phyloP scores from a whole-genome alignment of 2,329 filamentous ascomycete genomes.

The Aaosphaeria pasadenensis region DNA sequence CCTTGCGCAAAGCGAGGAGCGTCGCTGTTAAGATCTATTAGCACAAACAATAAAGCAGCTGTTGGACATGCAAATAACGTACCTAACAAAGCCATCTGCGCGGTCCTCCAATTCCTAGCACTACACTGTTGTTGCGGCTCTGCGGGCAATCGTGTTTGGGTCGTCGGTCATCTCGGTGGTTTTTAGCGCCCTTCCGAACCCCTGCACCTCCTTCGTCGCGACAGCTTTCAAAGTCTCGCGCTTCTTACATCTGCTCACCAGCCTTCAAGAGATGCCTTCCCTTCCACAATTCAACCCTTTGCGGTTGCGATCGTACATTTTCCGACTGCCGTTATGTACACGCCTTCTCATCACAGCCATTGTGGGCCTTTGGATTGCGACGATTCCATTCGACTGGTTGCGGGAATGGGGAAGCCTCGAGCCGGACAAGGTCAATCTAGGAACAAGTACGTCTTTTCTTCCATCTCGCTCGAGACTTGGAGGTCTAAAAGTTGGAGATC shows the following conservation, averaged over 20 bases:
- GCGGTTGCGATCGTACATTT: slow-evolving; percentile 75
- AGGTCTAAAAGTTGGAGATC: not conserved
- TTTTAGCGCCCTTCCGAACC: not conserved
- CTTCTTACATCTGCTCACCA: no score
- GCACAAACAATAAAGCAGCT: slow-evolving; percentile 13
- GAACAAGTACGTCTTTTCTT: slow-evolving; percentile 59
- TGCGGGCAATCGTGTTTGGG: slow-evolving; percentile 1
- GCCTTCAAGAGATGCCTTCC: slow-evolving; percentile 37
- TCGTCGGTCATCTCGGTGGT: not conserved
- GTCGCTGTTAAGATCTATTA: slow-evolving; percentile 41
- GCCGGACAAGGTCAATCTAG: slow-evolving; percentile 70
- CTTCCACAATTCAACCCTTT: slow-evolving; percentile 64
- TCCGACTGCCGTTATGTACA: slow-evolving; percentile 86
- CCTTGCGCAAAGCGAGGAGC: slow-evolving; percentile 69
- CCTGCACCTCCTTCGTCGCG: not conserved
- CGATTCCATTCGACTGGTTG: slow-evolving; percentile 69
- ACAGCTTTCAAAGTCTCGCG: not conserved
- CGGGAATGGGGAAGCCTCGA: slow-evolving; percentile 75
- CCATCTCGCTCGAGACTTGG: not conserved
- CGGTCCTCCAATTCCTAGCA: not conserved
- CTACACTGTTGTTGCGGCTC: slow-evolving; percentile 6
- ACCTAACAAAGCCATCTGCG: slow-evolving; percentile 37
- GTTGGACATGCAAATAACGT: slow-evolving; percentile 1
- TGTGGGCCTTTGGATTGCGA: slow-evolving; percentile 64
- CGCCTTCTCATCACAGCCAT: slow-evolving; percentile 67